phyloP scores from a whole-genome alignment of 1,284 basidiomycete species.

The Rhodotorula sp. region DNA sequence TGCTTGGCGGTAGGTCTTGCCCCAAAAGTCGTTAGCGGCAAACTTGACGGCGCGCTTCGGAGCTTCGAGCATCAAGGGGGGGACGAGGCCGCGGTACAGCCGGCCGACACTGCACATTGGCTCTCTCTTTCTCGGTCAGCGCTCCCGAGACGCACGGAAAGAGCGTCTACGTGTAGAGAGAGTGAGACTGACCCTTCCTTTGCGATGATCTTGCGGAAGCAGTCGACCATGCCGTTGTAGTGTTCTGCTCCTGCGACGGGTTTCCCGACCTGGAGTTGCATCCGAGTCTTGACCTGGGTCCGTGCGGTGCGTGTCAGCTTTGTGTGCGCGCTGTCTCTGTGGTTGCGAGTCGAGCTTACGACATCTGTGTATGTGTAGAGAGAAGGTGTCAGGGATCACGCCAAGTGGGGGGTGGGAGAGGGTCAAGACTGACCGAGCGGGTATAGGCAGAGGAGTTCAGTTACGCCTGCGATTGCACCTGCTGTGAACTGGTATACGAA shows the following conservation, averaged over 20 bases:
- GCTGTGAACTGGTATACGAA: slow-evolving; percentile 72
- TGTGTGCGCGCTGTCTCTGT: neutral
- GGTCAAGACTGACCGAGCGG: slow-evolving; percentile 67
- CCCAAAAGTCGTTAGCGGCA: slow-evolving; percentile 64
- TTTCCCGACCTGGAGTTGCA: slow-evolving; percentile 86
- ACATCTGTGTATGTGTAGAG: slow-evolving; percentile 14
- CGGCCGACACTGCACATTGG: slow-evolving; percentile 71
- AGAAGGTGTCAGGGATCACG: neutral
- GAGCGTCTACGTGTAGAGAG: no score
- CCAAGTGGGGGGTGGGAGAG: neutral
- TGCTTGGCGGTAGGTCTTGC: slow-evolving; percentile 64
- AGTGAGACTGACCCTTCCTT: slow-evolving; percentile 83
- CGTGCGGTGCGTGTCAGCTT: neutral
- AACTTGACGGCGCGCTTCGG: slow-evolving; percentile 98
- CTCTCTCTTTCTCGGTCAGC: no score
- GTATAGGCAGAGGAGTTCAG: slow-evolving; percentile 88
- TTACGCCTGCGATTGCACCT: slow-evolving; percentile 75
- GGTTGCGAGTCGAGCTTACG: slow-evolving; percentile 5
- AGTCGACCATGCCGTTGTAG: slow-evolving; percentile 69
- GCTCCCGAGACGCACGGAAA: neutral
- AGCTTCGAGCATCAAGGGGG: slow-evolving; percentile 91
- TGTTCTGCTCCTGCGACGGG: slow-evolving; percentile 54
- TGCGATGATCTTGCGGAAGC: slow-evolving; percentile 70
- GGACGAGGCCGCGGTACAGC: slow-evolving; percentile 89
- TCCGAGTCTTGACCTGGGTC: slow-evolving; percentile 80